These are phyloP conservation scores for Sporothrix brasiliensis DNA, from an alignment of 2,329 filamentous ascomycete genomes.

Conservation along the genomic window DNA sequence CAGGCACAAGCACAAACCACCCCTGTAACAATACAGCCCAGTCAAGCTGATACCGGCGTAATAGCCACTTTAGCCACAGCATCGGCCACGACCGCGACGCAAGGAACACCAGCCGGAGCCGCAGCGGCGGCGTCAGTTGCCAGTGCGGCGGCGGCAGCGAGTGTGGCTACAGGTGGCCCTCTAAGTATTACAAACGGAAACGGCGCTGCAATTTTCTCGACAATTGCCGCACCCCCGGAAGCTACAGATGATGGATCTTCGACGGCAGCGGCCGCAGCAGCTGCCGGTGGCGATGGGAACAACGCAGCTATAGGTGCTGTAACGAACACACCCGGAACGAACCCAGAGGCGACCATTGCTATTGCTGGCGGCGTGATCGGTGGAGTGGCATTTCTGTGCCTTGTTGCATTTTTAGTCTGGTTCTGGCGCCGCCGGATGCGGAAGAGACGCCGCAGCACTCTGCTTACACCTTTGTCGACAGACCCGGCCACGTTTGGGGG, in stretches of 20 bases:
- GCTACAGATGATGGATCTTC: conserved; percentile 30
- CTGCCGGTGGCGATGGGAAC: conserved; percentile 5
- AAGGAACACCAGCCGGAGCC: not conserved
- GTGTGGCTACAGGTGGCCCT: not conserved
- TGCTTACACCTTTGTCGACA: conserved; percentile 53
- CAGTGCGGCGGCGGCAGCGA: not conserved
- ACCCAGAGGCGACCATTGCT: conserved; percentile 46
- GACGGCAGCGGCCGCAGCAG: conserved; percentile 22
- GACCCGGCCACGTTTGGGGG: conserved; percentile 37
- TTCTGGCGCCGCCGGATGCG: conserved; percentile 51
- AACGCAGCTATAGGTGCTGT: conserved; percentile 36
- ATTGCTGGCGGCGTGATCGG: conserved; percentile 58
- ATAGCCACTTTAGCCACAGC: conserved; percentile 38
- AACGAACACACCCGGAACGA: conserved; percentile 37
- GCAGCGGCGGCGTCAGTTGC: conserved; percentile 6
- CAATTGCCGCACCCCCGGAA: conserved; percentile 33
- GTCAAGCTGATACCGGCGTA: conserved; percentile 45
- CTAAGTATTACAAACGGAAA: conserved; percentile 24
- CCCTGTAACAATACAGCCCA: conserved; percentile 39
- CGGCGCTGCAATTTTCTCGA: conserved; percentile 32
- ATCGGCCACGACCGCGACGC: conserved; percentile 17
- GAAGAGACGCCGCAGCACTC: conserved; percentile 51
- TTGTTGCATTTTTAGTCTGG: conserved; percentile 56
- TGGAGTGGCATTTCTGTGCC: conserved; percentile 50
- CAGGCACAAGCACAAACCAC: conserved; percentile 34